Evolutionary conservation across 1,139 yeast genomes (phyloP), one percentile per base, ranked within the genome.

Genomic region (Oligophagozyma castellii): DNA sequence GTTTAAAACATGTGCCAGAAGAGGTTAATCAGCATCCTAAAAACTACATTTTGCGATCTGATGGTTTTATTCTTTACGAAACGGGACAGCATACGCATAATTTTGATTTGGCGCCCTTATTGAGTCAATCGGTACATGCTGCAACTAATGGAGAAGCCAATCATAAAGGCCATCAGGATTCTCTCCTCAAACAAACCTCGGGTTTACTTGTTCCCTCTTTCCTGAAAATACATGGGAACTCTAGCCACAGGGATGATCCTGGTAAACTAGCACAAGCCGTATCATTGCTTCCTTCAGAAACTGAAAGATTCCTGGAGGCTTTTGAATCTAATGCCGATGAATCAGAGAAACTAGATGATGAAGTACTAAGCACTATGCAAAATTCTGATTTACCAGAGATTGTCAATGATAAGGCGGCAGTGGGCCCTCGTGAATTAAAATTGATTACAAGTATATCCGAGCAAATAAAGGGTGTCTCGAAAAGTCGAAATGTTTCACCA

Each of bases 401-500:
- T 11, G 59, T 44, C 4, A 48, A 47, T 24, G 34, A 37, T 18
- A 34, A 55, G 27, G 72, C 79, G 2, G 72, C 72, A 3, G 70
- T 74, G 23, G 70, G 70, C 15, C 66, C 64, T 14, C 49, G 57
- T 6, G 79, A 73, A 40, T 53, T 71, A 21, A 49, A 55, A 21
- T 43, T 71, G 30, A 68, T 73, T 28, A 61, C 67, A 31, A 51
- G 53, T 26, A 48, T 72, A 37, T 59, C 65, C 26, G 59, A 50
- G 14, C 63, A 61, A 35, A 58, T 62, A 16, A 24, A 16, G 27
- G 18, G 12, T 15, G 13, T 4, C 13, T 15, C 12, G 30, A 13
- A 29, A 30, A 26, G 12, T 24, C 18, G 14, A 13, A 47, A 49
- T 12, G 52, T 42, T 18, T 31, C 39, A 14, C 46, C 48, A 30